Conservation (phyloP, 257 asterid genomes). For the Forsythia viridissima region DNA sequence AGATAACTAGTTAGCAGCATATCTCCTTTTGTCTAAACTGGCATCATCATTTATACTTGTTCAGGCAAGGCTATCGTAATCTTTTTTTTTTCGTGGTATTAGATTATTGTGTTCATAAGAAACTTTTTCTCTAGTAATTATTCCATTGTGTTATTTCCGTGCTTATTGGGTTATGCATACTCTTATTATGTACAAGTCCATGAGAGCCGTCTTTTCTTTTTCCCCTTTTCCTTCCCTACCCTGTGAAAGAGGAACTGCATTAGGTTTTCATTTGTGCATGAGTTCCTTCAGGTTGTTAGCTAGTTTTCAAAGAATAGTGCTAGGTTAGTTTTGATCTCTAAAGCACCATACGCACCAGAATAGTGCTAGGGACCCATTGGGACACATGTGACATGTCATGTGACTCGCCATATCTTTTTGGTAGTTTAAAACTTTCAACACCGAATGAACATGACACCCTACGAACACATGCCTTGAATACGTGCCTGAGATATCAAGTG, state of each 20-base stretch:
- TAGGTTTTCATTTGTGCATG: not conserved
- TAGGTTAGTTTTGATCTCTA: no score
- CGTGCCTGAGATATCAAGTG: not conserved
- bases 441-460: no score
- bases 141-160: not conserved
- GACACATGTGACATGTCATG: not conserved
- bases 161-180: not conserved
- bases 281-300: no score
- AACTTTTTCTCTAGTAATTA: slow-evolving; percentile 1
- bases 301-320: no score
- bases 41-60: no score
- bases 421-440: not conserved
- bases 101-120: slow-evolving; percentile 6
- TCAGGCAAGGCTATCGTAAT: no score
- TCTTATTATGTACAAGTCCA: no score
- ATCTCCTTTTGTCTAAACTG: no score
- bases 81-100: not conserved
- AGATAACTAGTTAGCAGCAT: no score
- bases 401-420: not conserved
- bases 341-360: not conserved
- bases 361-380: not conserved
- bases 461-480: not conserved
- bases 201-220: not conserved
- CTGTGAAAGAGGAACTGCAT: not conserved
- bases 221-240: not conserved